Evolutionary conservation across 345 rosid genomes (phyloP).

Genomic region (Leavenworthia alabamica): DNA sequence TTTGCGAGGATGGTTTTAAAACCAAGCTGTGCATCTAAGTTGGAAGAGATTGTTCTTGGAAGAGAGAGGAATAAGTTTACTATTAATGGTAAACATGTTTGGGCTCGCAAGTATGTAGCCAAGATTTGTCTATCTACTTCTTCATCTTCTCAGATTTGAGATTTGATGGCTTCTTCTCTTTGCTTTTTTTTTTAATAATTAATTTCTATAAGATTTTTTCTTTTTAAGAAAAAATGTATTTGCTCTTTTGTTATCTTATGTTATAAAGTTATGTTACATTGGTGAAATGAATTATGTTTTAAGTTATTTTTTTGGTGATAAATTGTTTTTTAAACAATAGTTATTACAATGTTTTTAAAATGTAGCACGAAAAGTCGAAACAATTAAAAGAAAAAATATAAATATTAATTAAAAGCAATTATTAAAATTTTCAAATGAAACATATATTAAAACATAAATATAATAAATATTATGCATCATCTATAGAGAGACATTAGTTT

Average conservation of each 20-base stretch:
- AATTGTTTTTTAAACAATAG: too few relatives aligned
- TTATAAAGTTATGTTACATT: too few relatives aligned
- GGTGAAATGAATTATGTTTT: too few relatives aligned
- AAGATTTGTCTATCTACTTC: not conserved
- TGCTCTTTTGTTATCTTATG: not conserved
- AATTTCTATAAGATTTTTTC: not conserved
- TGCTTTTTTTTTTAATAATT: not conserved
- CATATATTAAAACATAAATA: too few relatives aligned
- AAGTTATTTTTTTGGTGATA: too few relatives aligned
- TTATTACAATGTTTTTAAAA: too few relatives aligned
- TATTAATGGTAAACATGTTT: conserved; percentile 69
- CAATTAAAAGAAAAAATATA: too few relatives aligned
- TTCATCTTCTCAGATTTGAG: not conserved
- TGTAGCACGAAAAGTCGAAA: too few relatives aligned
- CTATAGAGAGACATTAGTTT: too few relatives aligned
- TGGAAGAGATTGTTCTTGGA: conserved; percentile 31
- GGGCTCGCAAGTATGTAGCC: conserved; percentile 50
- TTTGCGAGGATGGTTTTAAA: conserved; percentile 49
- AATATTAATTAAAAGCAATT: too few relatives aligned
- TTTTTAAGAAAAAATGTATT: not conserved
- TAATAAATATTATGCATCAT: too few relatives aligned
- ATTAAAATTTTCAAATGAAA: too few relatives aligned
- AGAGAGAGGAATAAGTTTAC: conserved; percentile 44
- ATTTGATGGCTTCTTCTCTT: not conserved
- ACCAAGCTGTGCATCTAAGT: not conserved